phyloP scores from a whole-genome alignment of 306 rosid species.

The Fagus sylvatica region DNA sequence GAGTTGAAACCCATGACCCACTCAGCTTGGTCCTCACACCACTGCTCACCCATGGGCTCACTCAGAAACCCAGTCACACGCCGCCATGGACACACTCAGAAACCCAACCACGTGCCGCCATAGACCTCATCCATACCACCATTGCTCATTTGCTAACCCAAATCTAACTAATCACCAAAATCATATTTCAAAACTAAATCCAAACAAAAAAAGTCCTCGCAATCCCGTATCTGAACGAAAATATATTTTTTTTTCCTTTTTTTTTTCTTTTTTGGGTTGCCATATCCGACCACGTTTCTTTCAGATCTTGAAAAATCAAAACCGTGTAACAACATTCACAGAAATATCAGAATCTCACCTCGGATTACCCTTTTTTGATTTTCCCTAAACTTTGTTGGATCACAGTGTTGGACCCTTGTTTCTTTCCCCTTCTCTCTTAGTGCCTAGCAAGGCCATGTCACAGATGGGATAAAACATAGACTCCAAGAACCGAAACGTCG shows the following conservation, averaged over 20 bases:
- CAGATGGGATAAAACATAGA: not conserved
- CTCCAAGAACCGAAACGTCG: not conserved
- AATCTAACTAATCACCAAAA: not conserved
- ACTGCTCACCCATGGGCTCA: too few relatives aligned
- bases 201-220: not conserved
- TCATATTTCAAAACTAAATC: conserved; percentile 1
- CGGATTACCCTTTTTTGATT: not conserved
- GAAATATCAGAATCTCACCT: conserved; percentile 12
- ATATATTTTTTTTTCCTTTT: not conserved
- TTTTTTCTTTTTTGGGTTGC: not conserved
- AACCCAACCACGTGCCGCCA: too few relatives aligned
- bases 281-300: not conserved
- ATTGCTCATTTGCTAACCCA: too few relatives aligned
- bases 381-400: conserved; percentile 15
- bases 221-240: not conserved
- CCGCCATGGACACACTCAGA: too few relatives aligned
- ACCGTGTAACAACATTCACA: not conserved
- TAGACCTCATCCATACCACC: too few relatives aligned
- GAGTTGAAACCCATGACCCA: too few relatives aligned
- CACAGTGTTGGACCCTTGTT: conserved; percentile 13
- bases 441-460: not conserved
- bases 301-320: conserved; percentile 4
- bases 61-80: too few relatives aligned
- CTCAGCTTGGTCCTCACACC: too few relatives aligned
- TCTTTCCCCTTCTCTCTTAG: conserved; percentile 4